Percentiles rank a stretch among this genome's conserved stretches.
phyloP scores from a whole-genome alignment of 2,329 filamentous ascomycete genomes.

The Sphaerulina musiva region DNA sequence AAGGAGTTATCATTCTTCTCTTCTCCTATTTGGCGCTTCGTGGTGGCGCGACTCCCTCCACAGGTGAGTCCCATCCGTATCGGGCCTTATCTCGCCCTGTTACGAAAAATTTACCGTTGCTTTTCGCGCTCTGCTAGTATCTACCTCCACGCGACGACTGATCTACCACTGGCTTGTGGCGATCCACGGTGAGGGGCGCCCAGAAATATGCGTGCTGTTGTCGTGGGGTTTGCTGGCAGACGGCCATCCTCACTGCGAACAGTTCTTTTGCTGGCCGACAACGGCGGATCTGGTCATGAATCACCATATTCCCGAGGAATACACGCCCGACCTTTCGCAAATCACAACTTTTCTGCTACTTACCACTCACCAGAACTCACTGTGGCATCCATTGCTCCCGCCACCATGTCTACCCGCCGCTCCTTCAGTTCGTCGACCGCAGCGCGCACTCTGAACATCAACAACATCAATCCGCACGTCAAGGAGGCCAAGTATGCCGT shows the following conservation, averaged over 20 bases:
- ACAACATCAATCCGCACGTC: conserved; percentile 90
- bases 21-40: too few relatives aligned
- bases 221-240: not conserved
- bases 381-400: conserved; percentile 10
- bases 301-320: not conserved
- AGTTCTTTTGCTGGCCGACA: not conserved
- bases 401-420: conserved; percentile 18
- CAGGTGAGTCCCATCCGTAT: too few relatives aligned
- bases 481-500: conserved; percentile 90
- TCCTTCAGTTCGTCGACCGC: conserved; percentile 18
- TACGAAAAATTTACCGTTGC: not conserved
- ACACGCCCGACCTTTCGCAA: not conserved
- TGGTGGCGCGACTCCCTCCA: too few relatives aligned
- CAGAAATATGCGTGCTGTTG: not conserved
- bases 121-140: not conserved
- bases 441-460: conserved; percentile 51
- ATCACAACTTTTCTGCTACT: not conserved
- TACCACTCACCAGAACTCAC: not conserved
- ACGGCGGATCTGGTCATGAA: not conserved
- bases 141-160: not conserved
- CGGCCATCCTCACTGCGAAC: not conserved
- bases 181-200: not conserved
- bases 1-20: too few relatives aligned
- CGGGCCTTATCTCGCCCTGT: not conserved
- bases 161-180: not conserved